Percentiles rank a stretch among this genome's conserved stretches.
phyloP scores from a whole-genome alignment of 495 filamentous ascomycete species.

The Parmelia sp. region DNA sequence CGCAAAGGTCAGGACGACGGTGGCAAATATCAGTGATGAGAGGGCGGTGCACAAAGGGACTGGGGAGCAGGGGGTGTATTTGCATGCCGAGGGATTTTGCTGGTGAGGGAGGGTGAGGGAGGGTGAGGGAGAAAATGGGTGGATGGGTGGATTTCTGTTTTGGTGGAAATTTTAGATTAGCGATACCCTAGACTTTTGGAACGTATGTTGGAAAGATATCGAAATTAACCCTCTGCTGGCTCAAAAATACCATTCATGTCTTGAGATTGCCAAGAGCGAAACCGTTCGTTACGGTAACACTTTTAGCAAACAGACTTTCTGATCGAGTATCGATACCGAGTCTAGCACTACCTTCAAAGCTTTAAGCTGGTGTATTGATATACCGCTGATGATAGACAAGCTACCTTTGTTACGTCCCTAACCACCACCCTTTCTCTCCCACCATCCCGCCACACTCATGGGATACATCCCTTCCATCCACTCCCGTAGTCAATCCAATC shows the following conservation, averaged over 20 bases:
- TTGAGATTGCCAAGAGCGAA: not conserved
- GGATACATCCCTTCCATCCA: not conserved
- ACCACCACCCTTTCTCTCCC: too few relatives aligned
- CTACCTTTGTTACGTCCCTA: not conserved
- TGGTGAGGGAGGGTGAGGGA: not conserved
- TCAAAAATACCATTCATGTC: not conserved
- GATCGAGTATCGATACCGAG: too few relatives aligned
- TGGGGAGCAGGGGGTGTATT: slow-evolving; percentile 69
- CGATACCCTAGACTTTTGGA: not conserved
- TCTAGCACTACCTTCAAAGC: not conserved
- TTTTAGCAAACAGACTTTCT: too few relatives aligned
- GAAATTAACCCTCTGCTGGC: not conserved
- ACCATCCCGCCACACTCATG: not conserved
- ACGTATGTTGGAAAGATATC: not conserved
- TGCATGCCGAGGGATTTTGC: slow-evolving; percentile 38
- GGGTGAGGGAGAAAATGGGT: not conserved
- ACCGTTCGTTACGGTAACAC: too few relatives aligned
- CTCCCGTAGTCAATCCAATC: slow-evolving; percentile 1
- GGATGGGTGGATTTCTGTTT: not conserved
- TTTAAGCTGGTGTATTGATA: not conserved
- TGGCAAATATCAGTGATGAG: slow-evolving; percentile 72
- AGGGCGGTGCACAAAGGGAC: slow-evolving; percentile 86
- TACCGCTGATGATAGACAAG: not conserved
- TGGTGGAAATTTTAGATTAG: too few relatives aligned
- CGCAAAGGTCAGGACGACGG: slow-evolving; percentile 56